Base-by-base conservation (phyloP, 495 filamentous ascomycete genomes). In the Neurospora sp. region DNA sequence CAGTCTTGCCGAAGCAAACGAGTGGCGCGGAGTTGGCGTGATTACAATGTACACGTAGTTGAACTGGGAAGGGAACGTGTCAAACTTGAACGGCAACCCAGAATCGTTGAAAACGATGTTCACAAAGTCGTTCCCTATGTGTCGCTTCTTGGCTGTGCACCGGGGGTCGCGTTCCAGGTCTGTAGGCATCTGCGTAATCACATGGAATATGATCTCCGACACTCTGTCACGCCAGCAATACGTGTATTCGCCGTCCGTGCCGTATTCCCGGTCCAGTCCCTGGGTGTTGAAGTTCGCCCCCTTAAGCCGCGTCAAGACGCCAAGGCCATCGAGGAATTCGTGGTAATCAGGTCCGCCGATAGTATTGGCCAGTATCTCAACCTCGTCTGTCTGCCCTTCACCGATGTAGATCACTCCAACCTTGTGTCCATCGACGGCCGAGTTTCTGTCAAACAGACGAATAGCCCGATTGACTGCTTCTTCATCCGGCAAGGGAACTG, bases 101-200 rank as follows among this genome's bases (percentile, higher is more conserved):
- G 94, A 97, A 73, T 96, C 92, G 79, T 99, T 99, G 84, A 94
- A 99, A 70, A 99, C 90, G 76, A 99, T 97, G 77, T 96, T 98
- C 75, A 99, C 96, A 77, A 91, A 96, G 83, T 99, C 97, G 78
- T 99, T 99, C 48, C 96, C 96, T 54, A 97, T 94, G 77, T 99
- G 97, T 5, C 90, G 87, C 80, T 99, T 99, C 85, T 99, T 99
- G 78, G 88, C 87, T 75, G 90, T 88, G 76, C 91, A 94, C 17
- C 86, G 85, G 17, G 91, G 89, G 77, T 98, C 94, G 48, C 88
- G 85, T 38, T 92, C 88, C 36, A 90, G 84, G 79, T 94, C 87
- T 24, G 93, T 96, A 13, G 96, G 96, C 96, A 99, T 99, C 87
- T 97, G 92, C 15, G 94, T 98, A 3, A 93, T 91, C 59, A 98